These are phyloP conservation scores for Xerocomus potaroensis DNA, from an alignment of 768 basidiomycete species.

Conservation along the genomic window DNA sequence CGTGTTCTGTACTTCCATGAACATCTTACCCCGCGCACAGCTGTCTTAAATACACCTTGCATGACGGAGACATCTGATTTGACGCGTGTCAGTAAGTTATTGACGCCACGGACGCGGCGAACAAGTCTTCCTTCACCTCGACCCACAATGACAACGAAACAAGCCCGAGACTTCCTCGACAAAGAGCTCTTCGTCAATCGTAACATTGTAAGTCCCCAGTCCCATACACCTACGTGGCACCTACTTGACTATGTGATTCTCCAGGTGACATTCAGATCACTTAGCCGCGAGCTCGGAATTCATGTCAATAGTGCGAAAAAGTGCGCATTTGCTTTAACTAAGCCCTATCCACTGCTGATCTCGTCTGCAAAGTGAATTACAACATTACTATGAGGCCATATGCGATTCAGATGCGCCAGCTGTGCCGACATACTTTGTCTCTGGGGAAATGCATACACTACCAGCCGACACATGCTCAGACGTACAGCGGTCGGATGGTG, in stretches of 20 bases:
- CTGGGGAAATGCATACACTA: conserved; percentile 44
- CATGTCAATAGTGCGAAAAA: conserved; percentile 79
- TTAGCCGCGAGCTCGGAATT: conserved; percentile 66
- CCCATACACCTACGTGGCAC: not conserved
- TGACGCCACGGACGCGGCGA: conserved; percentile 17
- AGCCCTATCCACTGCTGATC: not conserved
- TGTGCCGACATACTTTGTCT: conserved; percentile 68
- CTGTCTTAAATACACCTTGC: no score
- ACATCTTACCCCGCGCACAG: no score
- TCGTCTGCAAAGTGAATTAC: conserved; percentile 50
- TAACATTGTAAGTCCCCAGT: conserved; percentile 34
- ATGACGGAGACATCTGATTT: no score
- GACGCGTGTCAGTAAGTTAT: no score
- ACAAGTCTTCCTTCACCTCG: not conserved
- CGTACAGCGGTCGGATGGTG: conserved; percentile 7
- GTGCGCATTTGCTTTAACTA: conserved; percentile 32
- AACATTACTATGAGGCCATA: conserved; percentile 48
- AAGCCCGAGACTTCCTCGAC: conserved; percentile 38
- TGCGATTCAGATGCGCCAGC: conserved; percentile 27
- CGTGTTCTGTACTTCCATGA: no score
- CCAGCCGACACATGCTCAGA: not conserved
- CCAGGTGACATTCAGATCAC: conserved; percentile 75
- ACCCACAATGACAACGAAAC: conserved; percentile 26
- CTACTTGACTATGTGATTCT: not conserved
- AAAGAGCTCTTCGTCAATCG: conserved; percentile 44